Conservation (phyloP, 345 rosid genomes). For the Physaria fendleri region DNA sequence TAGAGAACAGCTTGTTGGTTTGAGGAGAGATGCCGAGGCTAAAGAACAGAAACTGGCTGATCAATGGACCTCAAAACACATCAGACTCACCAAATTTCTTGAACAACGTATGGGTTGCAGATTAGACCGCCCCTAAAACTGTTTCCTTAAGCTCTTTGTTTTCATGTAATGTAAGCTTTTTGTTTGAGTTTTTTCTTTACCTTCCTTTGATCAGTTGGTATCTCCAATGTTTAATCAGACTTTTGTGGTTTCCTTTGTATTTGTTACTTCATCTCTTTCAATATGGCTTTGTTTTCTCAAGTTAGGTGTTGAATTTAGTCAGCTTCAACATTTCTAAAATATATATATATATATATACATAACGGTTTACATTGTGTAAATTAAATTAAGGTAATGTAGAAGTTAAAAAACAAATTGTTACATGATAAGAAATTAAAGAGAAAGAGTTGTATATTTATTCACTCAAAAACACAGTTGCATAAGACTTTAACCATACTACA, state of each 20-base stretch:
- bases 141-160: not conserved
- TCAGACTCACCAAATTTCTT: slow-evolving; percentile 64
- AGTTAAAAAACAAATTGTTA: slow-evolving; percentile 1
- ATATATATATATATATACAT: not conserved
- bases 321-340: not conserved
- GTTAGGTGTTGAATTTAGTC: not conserved
- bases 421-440: not conserved
- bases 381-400: not conserved
- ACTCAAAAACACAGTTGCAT: slow-evolving; percentile 6
- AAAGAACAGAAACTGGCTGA: slow-evolving; percentile 87
- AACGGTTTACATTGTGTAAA: not conserved
- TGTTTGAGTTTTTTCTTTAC: too few species aligned
- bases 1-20: slow-evolving; percentile 59
- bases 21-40: slow-evolving; percentile 85
- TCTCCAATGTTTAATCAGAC: not conserved
- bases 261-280: slow-evolving; percentile 12
- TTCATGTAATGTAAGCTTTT: slow-evolving; percentile 20
- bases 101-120: slow-evolving; percentile 64
- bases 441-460: slow-evolving; percentile 15
- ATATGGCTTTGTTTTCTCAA: slow-evolving; percentile 7
- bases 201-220: slow-evolving; percentile 1
- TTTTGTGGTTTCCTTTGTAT: slow-evolving; percentile 17
- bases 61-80: slow-evolving; percentile 75
- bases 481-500: slow-evolving; percentile 9
- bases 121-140: slow-evolving; percentile 28